Conservation (phyloP, 768 basidiomycete species). For the Dioszegia hungarica region DNA sequence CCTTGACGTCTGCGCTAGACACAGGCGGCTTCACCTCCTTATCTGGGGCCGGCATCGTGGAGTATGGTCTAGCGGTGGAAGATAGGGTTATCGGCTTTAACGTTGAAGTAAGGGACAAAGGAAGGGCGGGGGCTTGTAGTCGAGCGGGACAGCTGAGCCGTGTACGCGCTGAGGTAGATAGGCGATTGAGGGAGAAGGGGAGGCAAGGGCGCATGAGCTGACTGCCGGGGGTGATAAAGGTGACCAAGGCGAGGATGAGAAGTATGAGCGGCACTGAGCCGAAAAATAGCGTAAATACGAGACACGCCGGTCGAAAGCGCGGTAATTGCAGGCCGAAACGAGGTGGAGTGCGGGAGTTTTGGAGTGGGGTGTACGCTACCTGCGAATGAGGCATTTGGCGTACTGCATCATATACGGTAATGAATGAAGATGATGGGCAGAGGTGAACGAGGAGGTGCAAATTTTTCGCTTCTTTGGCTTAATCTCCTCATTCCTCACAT, state of each 20-base stretch:
- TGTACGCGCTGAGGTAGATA: slow-evolving; percentile 27
- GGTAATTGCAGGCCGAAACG: not conserved
- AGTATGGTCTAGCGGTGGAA: not conserved
- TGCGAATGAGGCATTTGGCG: not conserved
- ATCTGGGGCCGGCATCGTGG: not conserved
- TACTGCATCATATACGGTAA: not conserved
- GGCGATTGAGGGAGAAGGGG: slow-evolving; percentile 29
- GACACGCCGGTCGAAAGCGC: slow-evolving; percentile 2
- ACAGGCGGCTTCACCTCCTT: not conserved
- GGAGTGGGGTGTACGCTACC: not conserved
- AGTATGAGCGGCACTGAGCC: slow-evolving; percentile 1
- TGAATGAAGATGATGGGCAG: too few species aligned
- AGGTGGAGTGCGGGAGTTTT: not conserved
- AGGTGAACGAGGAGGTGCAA: too few species aligned
- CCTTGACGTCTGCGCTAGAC: not conserved
- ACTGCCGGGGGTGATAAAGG: slow-evolving; percentile 3
- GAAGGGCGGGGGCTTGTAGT: not conserved
- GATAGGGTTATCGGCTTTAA: not conserved
- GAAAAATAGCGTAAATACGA: not conserved
- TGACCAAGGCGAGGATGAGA: not conserved
- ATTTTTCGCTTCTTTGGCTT: too few species aligned
- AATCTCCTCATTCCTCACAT: too few species aligned
- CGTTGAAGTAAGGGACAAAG: not conserved
- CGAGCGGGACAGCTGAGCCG: slow-evolving; percentile 21
- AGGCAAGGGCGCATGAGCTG: slow-evolving; percentile 39